Conservation (phyloP, 495 filamentous ascomycete species). For the Lasiosphaeriaceae sp. region DNA sequence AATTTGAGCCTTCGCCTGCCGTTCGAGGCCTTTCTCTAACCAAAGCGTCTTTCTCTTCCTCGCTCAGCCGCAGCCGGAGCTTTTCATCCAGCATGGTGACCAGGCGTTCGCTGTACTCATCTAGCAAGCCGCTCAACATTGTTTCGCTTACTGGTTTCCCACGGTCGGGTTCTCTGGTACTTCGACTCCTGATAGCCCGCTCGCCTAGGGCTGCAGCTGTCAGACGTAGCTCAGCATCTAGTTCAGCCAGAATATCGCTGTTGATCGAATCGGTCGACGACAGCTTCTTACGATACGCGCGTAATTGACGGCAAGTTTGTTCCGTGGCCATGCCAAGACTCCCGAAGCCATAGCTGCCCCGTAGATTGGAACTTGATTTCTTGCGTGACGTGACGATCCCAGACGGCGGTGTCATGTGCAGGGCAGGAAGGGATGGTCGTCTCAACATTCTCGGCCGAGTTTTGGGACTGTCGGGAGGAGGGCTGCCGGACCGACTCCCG, state of each 20-base stretch:
- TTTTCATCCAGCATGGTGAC: slow-evolving; percentile 70
- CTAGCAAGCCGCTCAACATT: slow-evolving; percentile 59
- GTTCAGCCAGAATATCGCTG: slow-evolving; percentile 62
- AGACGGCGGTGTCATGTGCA: slow-evolving; percentile 50
- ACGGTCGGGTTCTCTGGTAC: background rate
- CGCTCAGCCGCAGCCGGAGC: slow-evolving; percentile 40
- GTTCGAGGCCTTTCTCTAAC: slow-evolving; percentile 24
- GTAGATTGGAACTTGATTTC: slow-evolving; percentile 24
- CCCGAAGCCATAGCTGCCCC: slow-evolving; percentile 49
- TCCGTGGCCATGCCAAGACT: slow-evolving; percentile 72
- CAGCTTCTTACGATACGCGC: slow-evolving; percentile 80
- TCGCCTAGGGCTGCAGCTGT: slow-evolving; percentile 68
- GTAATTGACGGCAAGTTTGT: slow-evolving; percentile 72
- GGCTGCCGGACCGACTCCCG: slow-evolving; percentile 37
- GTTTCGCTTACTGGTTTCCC: slow-evolving; percentile 51
- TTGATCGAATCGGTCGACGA: slow-evolving; percentile 58
- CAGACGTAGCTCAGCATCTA: slow-evolving; percentile 75
- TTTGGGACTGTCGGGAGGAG: slow-evolving; percentile 46
- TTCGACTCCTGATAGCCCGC: slow-evolving; percentile 44
- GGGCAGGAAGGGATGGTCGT: slow-evolving; percentile 55
- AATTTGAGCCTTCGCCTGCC: slow-evolving; percentile 20
- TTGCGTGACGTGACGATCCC: slow-evolving; percentile 42
- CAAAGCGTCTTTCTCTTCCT: slow-evolving; percentile 23
- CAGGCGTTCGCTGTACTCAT: slow-evolving; percentile 67
- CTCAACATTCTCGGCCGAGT: slow-evolving; percentile 35